Percentiles rank a stretch among this genome's conserved stretches.
phyloP scores from a whole-genome alignment of 345 rosid species.

The Kandelia obovata region DNA sequence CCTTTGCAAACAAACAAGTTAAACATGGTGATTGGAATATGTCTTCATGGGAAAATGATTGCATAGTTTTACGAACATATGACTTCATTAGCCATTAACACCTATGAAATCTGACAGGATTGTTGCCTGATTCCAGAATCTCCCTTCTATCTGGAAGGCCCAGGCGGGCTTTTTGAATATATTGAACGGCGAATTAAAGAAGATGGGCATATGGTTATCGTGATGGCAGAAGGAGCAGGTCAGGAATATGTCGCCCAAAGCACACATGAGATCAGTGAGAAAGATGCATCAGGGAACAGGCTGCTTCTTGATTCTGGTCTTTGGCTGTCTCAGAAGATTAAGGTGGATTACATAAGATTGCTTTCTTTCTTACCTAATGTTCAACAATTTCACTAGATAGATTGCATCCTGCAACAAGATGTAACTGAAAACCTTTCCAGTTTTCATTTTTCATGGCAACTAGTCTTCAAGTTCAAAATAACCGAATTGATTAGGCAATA shows the following conservation, averaged over 20 bases:
- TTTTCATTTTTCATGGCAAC: too few relatives aligned
- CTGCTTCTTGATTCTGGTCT: conserved; percentile 86
- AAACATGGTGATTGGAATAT: neutral
- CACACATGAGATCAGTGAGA: conserved; percentile 43
- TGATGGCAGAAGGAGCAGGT: conserved; percentile 95
- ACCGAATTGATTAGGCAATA: too few relatives aligned
- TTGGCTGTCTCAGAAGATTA: conserved; percentile 83
- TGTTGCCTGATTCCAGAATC: conserved; percentile 98
- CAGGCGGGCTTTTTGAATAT: conserved; percentile 84
- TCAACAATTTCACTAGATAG: conserved; percentile 10
- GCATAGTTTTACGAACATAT: neutral
- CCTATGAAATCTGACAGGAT: conserved; percentile 58
- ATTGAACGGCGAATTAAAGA: conserved; percentile 71
- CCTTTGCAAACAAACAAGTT: neutral
- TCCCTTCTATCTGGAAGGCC: conserved; percentile 86
- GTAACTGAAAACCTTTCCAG: too few relatives aligned
- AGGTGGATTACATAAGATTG: conserved; percentile 39
- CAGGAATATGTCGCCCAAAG: conserved; percentile 72
- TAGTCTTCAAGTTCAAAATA: too few relatives aligned
- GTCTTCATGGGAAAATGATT: neutral
- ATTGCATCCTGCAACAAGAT: too few relatives aligned
- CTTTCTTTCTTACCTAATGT: neutral
- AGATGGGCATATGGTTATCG: conserved; percentile 78
- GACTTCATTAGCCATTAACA: conserved; percentile 1
- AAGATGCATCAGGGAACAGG: conserved; percentile 88